Evolutionary conservation across 2,329 filamentous ascomycete genomes (phyloP).

Genomic region (Biscogniauxia mediterranea): DNA sequence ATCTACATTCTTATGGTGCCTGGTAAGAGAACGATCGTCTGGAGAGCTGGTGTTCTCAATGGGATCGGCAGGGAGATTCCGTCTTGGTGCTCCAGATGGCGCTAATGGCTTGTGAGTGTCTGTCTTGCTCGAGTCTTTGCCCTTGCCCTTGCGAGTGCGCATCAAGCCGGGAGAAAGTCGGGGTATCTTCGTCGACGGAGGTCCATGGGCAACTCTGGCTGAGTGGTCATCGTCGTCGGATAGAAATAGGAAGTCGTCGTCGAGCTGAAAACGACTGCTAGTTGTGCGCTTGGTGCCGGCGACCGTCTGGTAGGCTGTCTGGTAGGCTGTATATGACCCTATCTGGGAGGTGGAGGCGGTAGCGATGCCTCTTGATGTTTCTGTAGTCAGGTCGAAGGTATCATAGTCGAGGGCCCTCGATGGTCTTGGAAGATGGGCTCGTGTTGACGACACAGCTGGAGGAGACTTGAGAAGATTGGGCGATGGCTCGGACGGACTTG

Average conservation of each 20-base stretch:
- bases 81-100: constrained; percentile 17
- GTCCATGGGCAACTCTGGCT: constrained; percentile 37
- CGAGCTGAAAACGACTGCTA: constrained; percentile 7
- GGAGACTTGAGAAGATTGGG: constrained; percentile 7
- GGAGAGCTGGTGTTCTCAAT: constrained; percentile 32
- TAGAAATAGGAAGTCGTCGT: constrained; percentile 33
- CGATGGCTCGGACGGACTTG: constrained; percentile 27
- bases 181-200: constrained; percentile 22
- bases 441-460: background rate
- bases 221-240: constrained; percentile 44
- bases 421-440: constrained; percentile 2
- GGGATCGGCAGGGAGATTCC: constrained; percentile 25
- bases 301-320: background rate
- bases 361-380: constrained; percentile 3
- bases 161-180: constrained; percentile 11
- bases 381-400: constrained; percentile 4
- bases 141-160: constrained; percentile 5
- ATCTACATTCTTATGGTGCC: constrained; percentile 5
- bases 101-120: constrained; percentile 8
- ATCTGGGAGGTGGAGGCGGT: background rate
- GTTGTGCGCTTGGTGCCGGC: constrained; percentile 16
- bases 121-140: constrained; percentile 11
- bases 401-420: constrained; percentile 16
- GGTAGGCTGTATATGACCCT: background rate
- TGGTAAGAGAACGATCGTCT: background rate